Evolutionary conservation across 2,329 filamentous ascomycete species (phyloP).

Genomic region (Aspergillus brasiliensis): DNA sequence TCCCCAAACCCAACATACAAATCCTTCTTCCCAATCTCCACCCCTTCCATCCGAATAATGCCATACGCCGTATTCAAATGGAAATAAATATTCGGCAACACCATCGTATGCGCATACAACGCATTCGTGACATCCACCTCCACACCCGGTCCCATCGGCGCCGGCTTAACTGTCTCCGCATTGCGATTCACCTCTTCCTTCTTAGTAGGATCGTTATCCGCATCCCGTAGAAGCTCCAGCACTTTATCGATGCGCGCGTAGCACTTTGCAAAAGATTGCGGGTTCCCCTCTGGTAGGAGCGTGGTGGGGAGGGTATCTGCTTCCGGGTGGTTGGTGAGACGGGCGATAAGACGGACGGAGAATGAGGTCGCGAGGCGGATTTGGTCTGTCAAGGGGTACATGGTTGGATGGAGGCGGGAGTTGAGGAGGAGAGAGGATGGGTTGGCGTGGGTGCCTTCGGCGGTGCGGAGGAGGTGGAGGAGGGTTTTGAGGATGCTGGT

Average conservation of each 20-base stretch:
- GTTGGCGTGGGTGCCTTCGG: conserved; percentile 18
- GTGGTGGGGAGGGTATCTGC: background rate
- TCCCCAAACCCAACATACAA: conserved; percentile 12
- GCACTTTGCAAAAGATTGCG: conserved; percentile 23
- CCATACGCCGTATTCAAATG: conserved; percentile 26
- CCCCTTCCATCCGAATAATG: conserved; percentile 24
- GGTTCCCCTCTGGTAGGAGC: conserved; percentile 16
- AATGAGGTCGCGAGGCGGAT: conserved; percentile 30
- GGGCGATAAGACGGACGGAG: conserved; percentile 27
- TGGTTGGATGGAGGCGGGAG: conserved; percentile 24
- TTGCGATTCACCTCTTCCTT: conserved; percentile 29
- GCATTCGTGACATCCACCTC: conserved; percentile 12
- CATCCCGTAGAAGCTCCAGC: conserved; percentile 19
- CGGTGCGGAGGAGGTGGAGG: conserved; percentile 32
- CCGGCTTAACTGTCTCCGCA: conserved; percentile 16
- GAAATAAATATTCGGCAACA: conserved; percentile 28
- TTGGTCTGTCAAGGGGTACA: conserved; percentile 28
- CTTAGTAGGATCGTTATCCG: conserved; percentile 15
- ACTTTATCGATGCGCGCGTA: conserved; percentile 29
- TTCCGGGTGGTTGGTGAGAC: conserved; percentile 26
- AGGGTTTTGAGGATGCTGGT: conserved; percentile 28
- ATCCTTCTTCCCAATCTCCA: conserved; percentile 22
- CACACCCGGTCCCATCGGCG: conserved; percentile 14
- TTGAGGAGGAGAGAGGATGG: conserved; percentile 18
- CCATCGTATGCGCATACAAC: conserved; percentile 19